Percentiles rank a stretch among this genome's conserved stretches.
Evolutionary conservation across 768 basidiomycete species (phyloP).

Genomic region (Lactarius indigo): DNA sequence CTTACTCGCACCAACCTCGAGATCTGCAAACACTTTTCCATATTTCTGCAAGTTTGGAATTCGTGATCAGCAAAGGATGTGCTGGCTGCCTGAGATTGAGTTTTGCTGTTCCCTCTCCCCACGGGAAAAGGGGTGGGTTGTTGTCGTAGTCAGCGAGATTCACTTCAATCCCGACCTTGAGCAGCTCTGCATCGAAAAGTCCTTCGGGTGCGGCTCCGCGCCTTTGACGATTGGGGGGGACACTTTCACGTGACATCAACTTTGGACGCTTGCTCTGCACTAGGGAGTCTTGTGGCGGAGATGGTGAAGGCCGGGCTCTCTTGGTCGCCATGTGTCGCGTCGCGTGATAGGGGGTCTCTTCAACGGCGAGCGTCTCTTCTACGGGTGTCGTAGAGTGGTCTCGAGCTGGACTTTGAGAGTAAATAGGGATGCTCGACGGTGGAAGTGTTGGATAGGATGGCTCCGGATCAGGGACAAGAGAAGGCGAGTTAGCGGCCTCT

Average conservation of each 20-base stretch:
- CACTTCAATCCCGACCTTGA: constrained; percentile 6
- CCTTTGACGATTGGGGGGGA: background rate
- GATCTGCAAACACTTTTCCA: constrained; percentile 15
- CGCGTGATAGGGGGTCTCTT: background rate
- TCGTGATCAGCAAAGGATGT: constrained; percentile 9
- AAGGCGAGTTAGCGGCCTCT: background rate
- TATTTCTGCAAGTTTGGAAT: constrained; percentile 16
- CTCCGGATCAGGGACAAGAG: background rate
- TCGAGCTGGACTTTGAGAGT: constrained; percentile 9
- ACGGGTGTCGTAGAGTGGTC: background rate
- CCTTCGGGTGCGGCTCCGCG: background rate
- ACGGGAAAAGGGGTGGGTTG: constrained; percentile 9
- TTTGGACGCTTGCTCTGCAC: constrained; percentile 4
- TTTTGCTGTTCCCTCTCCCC: constrained; percentile 1
- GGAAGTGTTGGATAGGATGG: constrained; percentile 5
- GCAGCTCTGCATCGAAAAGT: constrained; percentile 11
- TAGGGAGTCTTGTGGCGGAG: background rate
- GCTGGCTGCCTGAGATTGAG: background rate
- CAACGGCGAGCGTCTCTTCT: background rate
- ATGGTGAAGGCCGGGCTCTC: constrained; percentile 3
- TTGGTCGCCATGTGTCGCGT: background rate
- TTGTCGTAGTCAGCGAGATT: constrained; percentile 14
- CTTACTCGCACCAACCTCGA: constrained; percentile 12
- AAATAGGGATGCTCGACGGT: constrained; percentile 18
- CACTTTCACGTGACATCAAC: constrained; percentile 5